Evolutionary conservation across 305 asterid genomes (phyloP).

Genomic region (Fraxinus nigra): DNA sequence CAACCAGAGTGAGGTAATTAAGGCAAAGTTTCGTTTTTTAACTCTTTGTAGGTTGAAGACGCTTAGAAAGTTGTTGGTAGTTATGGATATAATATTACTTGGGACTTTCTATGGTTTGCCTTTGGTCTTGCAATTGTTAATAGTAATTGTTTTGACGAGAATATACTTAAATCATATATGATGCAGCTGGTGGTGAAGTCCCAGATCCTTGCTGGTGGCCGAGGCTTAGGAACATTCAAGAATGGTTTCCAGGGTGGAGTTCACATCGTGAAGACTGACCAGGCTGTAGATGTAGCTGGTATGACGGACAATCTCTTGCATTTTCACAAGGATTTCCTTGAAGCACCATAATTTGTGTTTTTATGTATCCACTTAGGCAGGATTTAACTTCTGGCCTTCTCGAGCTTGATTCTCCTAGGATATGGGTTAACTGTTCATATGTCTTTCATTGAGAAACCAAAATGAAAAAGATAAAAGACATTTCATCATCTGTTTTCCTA

Average conservation of each 20-base stretch:
- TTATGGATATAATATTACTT: background rate
- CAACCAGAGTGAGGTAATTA: constrained; percentile 67
- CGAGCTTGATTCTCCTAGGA: constrained; percentile 3
- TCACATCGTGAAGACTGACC: constrained; percentile 77
- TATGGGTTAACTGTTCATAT: background rate
- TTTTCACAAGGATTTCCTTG: constrained; percentile 1
- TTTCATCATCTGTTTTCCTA: background rate
- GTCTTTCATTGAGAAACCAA: background rate
- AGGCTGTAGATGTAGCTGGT: constrained; percentile 89
- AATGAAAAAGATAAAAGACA: background rate
- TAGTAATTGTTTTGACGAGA: constrained; percentile 12
- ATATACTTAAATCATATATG: constrained; percentile 10
- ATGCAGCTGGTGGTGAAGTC: constrained; percentile 88
- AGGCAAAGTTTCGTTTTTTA: background rate
- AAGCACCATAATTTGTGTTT: constrained; percentile 8
- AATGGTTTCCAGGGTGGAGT: constrained; percentile 95
- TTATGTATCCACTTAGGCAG: constrained; percentile 9
- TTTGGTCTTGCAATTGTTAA: constrained; percentile 5
- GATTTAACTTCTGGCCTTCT: constrained; percentile 9
- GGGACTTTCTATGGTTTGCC: background rate
- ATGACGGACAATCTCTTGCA: constrained; percentile 16
- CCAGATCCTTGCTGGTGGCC: constrained; percentile 95
- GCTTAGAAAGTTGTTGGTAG: constrained; percentile 1
- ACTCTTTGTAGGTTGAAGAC: constrained; percentile 5
- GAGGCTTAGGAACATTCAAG: constrained; percentile 92